Conservation (phyloP, 495 filamentous ascomycete species). For the Stereocaulon alpinum region DNA sequence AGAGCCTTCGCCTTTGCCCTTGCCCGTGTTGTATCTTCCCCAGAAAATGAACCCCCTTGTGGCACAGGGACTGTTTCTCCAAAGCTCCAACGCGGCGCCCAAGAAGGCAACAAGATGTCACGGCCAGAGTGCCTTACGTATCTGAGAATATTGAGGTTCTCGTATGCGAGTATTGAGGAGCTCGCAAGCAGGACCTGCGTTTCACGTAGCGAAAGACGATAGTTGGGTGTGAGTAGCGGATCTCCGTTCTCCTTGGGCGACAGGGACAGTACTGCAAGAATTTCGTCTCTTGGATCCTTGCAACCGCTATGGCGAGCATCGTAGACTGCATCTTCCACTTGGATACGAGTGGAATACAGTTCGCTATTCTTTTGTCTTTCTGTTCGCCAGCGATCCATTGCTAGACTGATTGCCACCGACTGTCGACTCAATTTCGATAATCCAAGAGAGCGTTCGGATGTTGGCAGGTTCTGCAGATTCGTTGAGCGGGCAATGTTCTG, state of each 20-base stretch:
- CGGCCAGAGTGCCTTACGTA: not conserved
- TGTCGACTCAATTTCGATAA: not conserved
- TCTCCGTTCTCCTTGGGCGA: not conserved
- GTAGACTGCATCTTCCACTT: not conserved
- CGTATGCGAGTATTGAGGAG: not conserved
- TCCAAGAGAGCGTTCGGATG: too few species aligned
- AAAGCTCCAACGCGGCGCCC: not conserved
- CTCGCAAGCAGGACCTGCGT: not conserved
- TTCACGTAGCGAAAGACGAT: not conserved
- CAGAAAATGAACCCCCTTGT: too few species aligned
- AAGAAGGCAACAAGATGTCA: not conserved
- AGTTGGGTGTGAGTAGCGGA: not conserved
- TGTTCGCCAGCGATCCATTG: too few species aligned
- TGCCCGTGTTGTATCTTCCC: too few species aligned
- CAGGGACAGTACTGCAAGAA: not conserved
- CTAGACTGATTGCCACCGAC: not conserved
- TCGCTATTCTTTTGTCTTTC: too few species aligned
- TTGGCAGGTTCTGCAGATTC: too few species aligned
- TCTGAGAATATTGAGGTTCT: not conserved
- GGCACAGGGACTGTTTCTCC: too few species aligned
- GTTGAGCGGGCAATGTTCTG: too few species aligned
- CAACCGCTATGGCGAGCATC: not conserved
- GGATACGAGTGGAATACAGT: not conserved
- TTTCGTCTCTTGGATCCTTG: not conserved
- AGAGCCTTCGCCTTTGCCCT: too few species aligned